These are phyloP conservation scores for Coemansia javaensis DNA, from an alignment of 192 early-diverging fungal genomes.

Conservation along the genomic window DNA sequence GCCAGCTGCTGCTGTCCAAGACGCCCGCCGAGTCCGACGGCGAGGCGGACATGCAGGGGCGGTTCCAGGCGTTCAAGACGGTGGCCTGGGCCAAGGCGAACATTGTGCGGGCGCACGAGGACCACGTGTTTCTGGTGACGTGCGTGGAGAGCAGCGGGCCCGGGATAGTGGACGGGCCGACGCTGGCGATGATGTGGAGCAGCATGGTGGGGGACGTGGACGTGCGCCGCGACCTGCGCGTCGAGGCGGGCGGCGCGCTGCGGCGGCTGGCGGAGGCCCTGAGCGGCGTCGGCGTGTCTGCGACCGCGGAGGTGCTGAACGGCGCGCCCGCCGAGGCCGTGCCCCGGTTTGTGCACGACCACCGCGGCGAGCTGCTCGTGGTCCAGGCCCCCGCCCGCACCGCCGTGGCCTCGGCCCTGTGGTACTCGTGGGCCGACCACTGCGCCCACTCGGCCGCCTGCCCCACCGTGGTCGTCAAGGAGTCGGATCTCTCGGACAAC, in stretches of 20 bases:
- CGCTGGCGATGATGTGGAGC: constrained; percentile 20
- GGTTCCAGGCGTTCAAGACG: constrained; percentile 32
- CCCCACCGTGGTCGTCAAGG: constrained; percentile 30
- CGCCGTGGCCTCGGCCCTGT: constrained; percentile 1
- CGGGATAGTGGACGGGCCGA: background rate
- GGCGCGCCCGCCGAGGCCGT: constrained; percentile 10
- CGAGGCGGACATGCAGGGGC: background rate
- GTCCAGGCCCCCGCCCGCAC: constrained; percentile 20
- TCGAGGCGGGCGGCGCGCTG: constrained; percentile 12
- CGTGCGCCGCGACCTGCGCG: constrained; percentile 1
- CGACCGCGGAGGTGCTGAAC: constrained; percentile 16
- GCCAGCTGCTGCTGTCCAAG: constrained; percentile 11
- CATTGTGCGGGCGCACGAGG: constrained; percentile 17
- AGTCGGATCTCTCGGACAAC: constrained; percentile 24
- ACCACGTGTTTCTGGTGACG: constrained; percentile 44
- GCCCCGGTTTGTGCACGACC: constrained; percentile 16
- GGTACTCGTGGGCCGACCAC: constrained; percentile 32
- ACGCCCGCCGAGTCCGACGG: background rate
- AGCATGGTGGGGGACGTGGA: constrained; percentile 23
- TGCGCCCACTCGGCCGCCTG: constrained; percentile 20
- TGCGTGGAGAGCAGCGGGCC: constrained; percentile 8
- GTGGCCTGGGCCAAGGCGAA: constrained; percentile 46
- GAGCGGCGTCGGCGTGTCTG: constrained; percentile 8
- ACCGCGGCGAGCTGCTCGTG: constrained; percentile 24
- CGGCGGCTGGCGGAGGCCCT: constrained; percentile 7